A percentile compares a stretch with the other conserved stretches of the same genome.
Conservation (phyloP, 202 grass and related monocot genomes). For the Zoysia matrella region DNA sequence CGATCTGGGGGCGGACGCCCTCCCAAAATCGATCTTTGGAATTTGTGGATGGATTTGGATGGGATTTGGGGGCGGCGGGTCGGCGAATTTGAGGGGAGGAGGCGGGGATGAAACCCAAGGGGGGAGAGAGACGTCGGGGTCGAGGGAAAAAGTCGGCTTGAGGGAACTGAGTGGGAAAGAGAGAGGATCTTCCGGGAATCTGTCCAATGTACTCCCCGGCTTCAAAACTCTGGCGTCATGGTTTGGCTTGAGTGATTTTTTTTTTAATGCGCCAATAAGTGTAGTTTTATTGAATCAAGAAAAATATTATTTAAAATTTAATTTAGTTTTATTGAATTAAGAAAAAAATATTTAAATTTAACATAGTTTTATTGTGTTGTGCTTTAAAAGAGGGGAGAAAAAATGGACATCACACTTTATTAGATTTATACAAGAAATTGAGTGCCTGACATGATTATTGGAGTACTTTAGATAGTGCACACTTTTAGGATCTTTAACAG, state of each 20-base stretch:
- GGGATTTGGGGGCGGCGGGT: slow-evolving; percentile 33
- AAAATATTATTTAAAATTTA: background rate
- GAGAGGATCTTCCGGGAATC: slow-evolving; percentile 1
- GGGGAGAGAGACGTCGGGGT: slow-evolving; percentile 26
- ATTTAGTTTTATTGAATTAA: too few species aligned
- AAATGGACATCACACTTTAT: too few species aligned
- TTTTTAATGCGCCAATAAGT: background rate
- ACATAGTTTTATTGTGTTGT: too few species aligned
- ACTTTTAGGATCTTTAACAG: too few species aligned
- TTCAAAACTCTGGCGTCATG: background rate
- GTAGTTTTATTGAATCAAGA: background rate
- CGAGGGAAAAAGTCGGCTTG: slow-evolving; percentile 46
- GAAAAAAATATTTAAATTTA: too few species aligned
- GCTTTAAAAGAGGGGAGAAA: too few species aligned
- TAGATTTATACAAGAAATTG: too few species aligned
- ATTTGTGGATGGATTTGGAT: slow-evolving; percentile 13
- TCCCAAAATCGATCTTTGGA: slow-evolving; percentile 48
- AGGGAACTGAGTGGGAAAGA: background rate
- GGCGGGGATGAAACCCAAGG: background rate
- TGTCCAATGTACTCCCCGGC: background rate
- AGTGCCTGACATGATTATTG: too few species aligned
- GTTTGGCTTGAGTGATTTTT: background rate
- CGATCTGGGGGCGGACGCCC: slow-evolving; percentile 55
- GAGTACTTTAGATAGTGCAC: too few species aligned
- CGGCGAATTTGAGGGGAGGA: slow-evolving; percentile 30